These are phyloP conservation scores for Tolypocladium ovalisporum DNA, from an alignment of 2,329 filamentous ascomycete genomes.

Conservation along the genomic window DNA sequence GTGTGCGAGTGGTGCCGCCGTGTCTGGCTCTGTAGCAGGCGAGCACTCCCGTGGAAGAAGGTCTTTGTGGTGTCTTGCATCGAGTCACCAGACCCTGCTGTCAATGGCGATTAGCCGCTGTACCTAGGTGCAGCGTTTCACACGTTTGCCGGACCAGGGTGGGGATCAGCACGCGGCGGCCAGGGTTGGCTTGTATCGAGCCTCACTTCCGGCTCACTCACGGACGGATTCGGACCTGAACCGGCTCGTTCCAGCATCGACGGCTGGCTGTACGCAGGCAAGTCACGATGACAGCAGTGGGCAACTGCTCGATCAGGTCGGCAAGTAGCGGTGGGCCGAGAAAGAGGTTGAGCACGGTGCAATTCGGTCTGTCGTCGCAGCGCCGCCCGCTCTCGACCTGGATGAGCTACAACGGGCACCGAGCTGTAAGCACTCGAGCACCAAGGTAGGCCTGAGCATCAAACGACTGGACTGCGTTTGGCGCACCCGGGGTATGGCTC, in stretches of 20 bases:
- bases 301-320: not conserved
- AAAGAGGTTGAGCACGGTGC: not conserved
- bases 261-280: not conserved
- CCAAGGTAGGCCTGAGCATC: no score
- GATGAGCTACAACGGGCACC: not conserved
- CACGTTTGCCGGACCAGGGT: constrained; percentile 18
- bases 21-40: not conserved
- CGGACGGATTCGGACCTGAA: not conserved
- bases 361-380: not conserved
- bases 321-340: not conserved
- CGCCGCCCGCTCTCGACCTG: not conserved
- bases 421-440: not conserved
- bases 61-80: constrained; percentile 5
- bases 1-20: not conserved
- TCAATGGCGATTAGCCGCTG: constrained; percentile 17
- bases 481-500: not conserved
- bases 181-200: constrained; percentile 12
- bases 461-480: not conserved
- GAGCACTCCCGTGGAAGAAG: constrained; percentile 2
- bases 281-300: no score
- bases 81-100: constrained; percentile 12
- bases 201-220: not conserved
- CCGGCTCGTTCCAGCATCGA: not conserved
- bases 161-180: constrained; percentile 18
- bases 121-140: constrained; percentile 15